Conservation (phyloP, 306 rosid genomes). For the Vigna mungo region DNA sequence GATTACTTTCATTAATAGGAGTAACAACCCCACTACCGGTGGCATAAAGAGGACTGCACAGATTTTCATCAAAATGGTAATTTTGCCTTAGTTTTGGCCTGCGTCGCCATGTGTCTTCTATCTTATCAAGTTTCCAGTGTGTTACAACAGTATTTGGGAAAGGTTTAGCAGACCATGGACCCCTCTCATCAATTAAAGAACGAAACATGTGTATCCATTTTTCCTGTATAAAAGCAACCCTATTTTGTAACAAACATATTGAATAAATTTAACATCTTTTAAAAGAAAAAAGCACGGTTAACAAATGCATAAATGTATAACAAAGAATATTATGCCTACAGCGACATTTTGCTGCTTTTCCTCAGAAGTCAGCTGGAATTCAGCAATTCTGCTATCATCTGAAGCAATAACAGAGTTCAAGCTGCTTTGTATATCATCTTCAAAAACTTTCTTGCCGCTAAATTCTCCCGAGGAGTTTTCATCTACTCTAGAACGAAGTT, state of each 20-base stretch:
- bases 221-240: conserved; percentile 68
- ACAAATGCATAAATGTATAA: conserved; percentile 4
- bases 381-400: conserved; percentile 85
- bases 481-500: conserved; percentile 71
- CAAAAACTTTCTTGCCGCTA: conserved; percentile 68
- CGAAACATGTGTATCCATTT: conserved; percentile 98
- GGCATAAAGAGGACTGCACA: conserved; percentile 74
- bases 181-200: conserved; percentile 95
- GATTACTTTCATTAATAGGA: conserved; percentile 67
- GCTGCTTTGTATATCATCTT: conserved; percentile 78
- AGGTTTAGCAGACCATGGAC: conserved; percentile 96
- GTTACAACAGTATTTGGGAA: conserved; percentile 73
- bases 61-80: conserved; percentile 92
- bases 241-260: conserved; percentile 26
- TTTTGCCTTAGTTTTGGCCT: conserved; percentile 85
- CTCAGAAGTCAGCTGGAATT: conserved; percentile 80
- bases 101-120: conserved; percentile 89
- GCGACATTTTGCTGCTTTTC: conserved; percentile 93
- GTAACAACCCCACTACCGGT: conserved; percentile 50
- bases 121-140: conserved; percentile 97
- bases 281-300: conserved; percentile 18
- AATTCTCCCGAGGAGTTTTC: conserved; percentile 72
- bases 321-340: conserved; percentile 57
- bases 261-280: conserved; percentile 25
- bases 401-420: conserved; percentile 72